Evolutionary conservation across 257 asterid genomes (phyloP).

Genomic region (Scutellaria galericulata): DNA sequence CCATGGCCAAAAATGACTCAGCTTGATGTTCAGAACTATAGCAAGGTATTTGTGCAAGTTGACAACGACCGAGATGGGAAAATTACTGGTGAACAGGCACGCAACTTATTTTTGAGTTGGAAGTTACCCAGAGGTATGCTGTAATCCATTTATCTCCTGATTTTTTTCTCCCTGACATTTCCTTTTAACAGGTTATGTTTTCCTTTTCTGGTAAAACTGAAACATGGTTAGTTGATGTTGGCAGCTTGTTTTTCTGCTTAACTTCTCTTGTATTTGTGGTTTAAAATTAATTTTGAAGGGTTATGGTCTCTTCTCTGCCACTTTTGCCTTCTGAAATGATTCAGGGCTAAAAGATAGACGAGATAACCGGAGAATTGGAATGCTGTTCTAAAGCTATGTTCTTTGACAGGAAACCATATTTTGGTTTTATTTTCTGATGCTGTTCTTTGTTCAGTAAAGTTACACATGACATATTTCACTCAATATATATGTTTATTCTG

Average conservation of each 20-base stretch:
- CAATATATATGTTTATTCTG: not conserved
- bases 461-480: not conserved
- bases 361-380: constrained; percentile 18
- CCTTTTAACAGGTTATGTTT: constrained; percentile 21
- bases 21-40: constrained; percentile 84
- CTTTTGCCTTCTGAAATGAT: constrained; percentile 27
- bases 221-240: constrained; percentile 16
- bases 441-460: constrained; percentile 21
- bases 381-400: constrained; percentile 3
- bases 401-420: constrained; percentile 14
- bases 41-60: constrained; percentile 87
- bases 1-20: constrained; percentile 92
- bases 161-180: constrained; percentile 4
- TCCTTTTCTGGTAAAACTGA: not conserved
- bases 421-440: constrained; percentile 15
- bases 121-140: constrained; percentile 81
- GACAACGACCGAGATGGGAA: constrained; percentile 95
- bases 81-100: constrained; percentile 93
- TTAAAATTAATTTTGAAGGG: constrained; percentile 24
- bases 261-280: constrained; percentile 4
- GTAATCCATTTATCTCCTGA: constrained; percentile 8
- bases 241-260: not conserved
- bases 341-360: not conserved
- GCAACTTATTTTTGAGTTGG: constrained; percentile 95
- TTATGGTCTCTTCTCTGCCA: not conserved